Conservation (phyloP, 1,284 basidiomycete genomes). For the Amylostereum areolatum region DNA sequence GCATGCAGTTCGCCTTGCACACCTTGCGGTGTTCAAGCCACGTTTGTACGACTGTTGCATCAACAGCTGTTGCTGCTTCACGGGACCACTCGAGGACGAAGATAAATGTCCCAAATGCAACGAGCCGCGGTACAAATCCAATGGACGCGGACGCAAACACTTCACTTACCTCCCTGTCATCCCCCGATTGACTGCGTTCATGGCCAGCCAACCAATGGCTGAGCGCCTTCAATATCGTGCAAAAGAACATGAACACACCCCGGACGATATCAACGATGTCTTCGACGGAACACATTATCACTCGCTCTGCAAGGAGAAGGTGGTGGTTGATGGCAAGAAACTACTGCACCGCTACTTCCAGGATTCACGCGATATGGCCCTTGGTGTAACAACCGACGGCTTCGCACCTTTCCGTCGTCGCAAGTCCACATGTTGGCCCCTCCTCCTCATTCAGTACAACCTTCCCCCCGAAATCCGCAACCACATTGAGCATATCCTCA, state of each 20-base stretch:
- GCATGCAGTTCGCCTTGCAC: background rate
- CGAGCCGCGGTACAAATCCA: background rate
- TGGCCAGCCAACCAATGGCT: constrained; percentile 9
- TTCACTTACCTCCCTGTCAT: constrained; percentile 15
- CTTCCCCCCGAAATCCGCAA: constrained; percentile 29
- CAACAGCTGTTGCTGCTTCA: background rate
- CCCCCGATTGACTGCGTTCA: constrained; percentile 12
- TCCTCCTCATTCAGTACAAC: constrained; percentile 36
- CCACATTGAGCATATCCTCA: constrained; percentile 26
- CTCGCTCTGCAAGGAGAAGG: constrained; percentile 7
- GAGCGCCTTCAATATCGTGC: constrained; percentile 18
- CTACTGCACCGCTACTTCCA: constrained; percentile 19
- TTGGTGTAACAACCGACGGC: constrained; percentile 27
- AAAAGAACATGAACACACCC: constrained; percentile 6
- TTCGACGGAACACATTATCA: constrained; percentile 17
- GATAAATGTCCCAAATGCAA: background rate
- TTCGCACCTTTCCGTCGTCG: constrained; percentile 32
- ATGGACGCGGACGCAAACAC: constrained; percentile 1
- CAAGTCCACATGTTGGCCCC: constrained; percentile 33
- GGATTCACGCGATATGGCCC: constrained; percentile 22
- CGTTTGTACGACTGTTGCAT: constrained; percentile 1
- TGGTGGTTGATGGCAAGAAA: constrained; percentile 11
- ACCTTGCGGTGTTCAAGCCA: background rate
- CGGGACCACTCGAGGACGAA: background rate
- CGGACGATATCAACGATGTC: constrained; percentile 14